Evolutionary conservation across 2,329 filamentous ascomycete genomes (phyloP), one percentile per base, ranked within the genome.

Genomic region (Colletotrichum sp.): DNA sequence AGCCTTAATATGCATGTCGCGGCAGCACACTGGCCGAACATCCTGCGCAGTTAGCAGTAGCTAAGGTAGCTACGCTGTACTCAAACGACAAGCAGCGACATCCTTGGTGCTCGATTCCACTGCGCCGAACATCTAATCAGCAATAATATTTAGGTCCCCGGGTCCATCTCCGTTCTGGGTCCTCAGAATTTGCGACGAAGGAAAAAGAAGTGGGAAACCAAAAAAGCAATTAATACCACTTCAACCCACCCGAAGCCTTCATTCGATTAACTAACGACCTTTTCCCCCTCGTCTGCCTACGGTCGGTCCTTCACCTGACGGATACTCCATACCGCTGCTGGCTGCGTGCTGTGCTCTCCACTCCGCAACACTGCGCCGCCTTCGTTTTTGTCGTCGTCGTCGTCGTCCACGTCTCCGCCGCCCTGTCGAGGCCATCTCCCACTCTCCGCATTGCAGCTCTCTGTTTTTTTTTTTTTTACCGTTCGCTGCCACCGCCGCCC

Each of bases 41-140:
- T 64, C n/a, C n/a, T 64, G 34, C 61, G 32, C 32, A 64, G 61
- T 24, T 10, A 64, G 32, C 60, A 18, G 36, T 39, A 64, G 60
- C 59, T n/a, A 39, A 39, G 36, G 36, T 39, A 52, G 43, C 43
- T 52, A 21, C 43, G 43, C 43, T 21, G 43, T 52, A 13, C 43
- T 10, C 43, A 52, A 52, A 73, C 57, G 57, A 75, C 64, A 73
- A 73, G 57, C 70, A 73, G 73, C 70, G 67, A 75, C 70, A 75
- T 75, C 73, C 73, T 68, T 75, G 73, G 59, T 73, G 70, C 68
- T 75, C 70, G 70, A 75, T 75, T 73, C 73, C 70, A 75, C 70
- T 59, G 36, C 70, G 57, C 70, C 73, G 26, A 72, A 75, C 48
- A 73, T 68, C 57, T 72, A 72, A 68, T 73, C 65, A 75, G 57